Percentiles rank a stretch among this genome's conserved stretches.
phyloP scores from a whole-genome alignment of 768 basidiomycete species.

The Rubroboletus pulcherrimus region DNA sequence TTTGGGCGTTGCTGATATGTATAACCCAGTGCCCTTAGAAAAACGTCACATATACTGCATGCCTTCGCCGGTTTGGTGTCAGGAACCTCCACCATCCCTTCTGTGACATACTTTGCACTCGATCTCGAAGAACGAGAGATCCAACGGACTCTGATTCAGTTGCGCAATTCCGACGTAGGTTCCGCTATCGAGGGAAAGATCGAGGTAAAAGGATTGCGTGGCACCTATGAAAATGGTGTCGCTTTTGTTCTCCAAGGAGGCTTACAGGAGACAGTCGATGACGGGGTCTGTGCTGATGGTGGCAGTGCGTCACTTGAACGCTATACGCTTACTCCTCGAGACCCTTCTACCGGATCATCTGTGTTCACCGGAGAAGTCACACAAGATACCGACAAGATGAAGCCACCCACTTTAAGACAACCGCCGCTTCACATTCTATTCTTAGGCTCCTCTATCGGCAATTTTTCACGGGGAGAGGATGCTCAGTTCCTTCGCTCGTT shows the following conservation, averaged over 20 bases:
- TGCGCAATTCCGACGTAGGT: constrained; percentile 63
- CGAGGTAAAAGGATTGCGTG: constrained; percentile 78
- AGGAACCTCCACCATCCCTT: constrained; percentile 33
- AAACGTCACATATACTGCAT: constrained; percentile 80
- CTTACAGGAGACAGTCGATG: constrained; percentile 8
- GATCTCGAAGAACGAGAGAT: constrained; percentile 90
- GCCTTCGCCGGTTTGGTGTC: constrained; percentile 60
- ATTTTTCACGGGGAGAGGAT: constrained; percentile 72
- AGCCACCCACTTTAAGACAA: constrained; percentile 48
- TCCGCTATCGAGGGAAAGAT: constrained; percentile 65
- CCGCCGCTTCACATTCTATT: constrained; percentile 81
- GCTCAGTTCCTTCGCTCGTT: constrained; percentile 71
- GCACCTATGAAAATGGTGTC: constrained; percentile 87
- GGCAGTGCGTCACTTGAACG: not conserved
- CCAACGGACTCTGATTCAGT: constrained; percentile 67
- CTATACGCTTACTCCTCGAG: constrained; percentile 19
- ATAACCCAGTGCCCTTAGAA: constrained; percentile 66
- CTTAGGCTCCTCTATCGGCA: constrained; percentile 89
- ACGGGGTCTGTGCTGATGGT: not conserved
- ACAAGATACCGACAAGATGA: constrained; percentile 2
- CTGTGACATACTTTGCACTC: constrained; percentile 85
- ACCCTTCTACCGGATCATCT: constrained; percentile 40
- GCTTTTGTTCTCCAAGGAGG: constrained; percentile 60
- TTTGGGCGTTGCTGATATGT: constrained; percentile 8
- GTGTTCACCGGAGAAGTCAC: constrained; percentile 20